Evolutionary conservation across 2,329 filamentous ascomycete species (phyloP).

Genomic region (Diaporthe sp.): DNA sequence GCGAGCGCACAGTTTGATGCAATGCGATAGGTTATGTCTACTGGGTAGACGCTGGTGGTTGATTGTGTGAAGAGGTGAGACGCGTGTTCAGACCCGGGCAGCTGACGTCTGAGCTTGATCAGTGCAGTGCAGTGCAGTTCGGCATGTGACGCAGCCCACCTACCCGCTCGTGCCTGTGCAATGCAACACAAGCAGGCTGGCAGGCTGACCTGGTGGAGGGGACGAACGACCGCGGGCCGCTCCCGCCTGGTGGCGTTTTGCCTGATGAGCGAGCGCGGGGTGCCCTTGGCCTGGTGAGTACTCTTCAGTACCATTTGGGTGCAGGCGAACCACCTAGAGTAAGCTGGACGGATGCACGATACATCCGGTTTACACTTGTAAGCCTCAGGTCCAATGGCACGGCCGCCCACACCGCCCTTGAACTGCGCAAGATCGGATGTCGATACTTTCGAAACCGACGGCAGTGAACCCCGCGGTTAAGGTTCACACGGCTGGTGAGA

Average conservation of each 20-base stretch:
- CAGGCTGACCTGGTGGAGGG: slow-evolving; percentile 8
- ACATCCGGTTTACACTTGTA: slow-evolving; percentile 18
- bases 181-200: slow-evolving; percentile 18
- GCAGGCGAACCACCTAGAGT: too few species aligned
- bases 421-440: slow-evolving; percentile 6
- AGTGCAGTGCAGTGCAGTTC: slow-evolving; percentile 2
- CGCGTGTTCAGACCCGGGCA: slow-evolving; percentile 1
- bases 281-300: background rate
- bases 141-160: slow-evolving; percentile 22
- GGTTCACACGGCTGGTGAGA: slow-evolving; percentile 9
- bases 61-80: slow-evolving; percentile 8
- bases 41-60: background rate
- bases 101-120: slow-evolving; percentile 25
- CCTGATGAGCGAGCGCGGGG: slow-evolving; percentile 1
- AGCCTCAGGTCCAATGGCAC: slow-evolving; percentile 4
- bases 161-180: slow-evolving; percentile 14
- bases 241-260: slow-evolving; percentile 25
- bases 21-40: slow-evolving; percentile 15
- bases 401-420: slow-evolving; percentile 1
- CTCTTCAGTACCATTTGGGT: background rate
- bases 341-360: background rate
- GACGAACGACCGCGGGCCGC: slow-evolving; percentile 29
- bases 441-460: slow-evolving; percentile 20
- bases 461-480: slow-evolving; percentile 14
- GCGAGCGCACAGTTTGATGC: background rate